Percentiles rank a stretch among this genome's conserved stretches.
phyloP scores from a whole-genome alignment of 768 basidiomycete species.

The Rhodotorula diobovata region DNA sequence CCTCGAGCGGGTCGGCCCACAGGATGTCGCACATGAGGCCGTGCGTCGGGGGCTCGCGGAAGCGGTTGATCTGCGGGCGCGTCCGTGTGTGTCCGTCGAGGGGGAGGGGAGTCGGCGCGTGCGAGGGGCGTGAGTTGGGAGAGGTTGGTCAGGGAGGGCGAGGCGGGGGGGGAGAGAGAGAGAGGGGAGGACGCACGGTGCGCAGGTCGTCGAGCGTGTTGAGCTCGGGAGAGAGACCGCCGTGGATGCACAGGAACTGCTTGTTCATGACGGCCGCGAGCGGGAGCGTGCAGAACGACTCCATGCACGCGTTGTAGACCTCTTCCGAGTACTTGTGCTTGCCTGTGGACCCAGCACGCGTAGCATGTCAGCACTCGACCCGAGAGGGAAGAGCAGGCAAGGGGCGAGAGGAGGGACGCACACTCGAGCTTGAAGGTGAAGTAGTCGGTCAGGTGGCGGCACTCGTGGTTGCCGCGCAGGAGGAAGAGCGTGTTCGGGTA shows the following conservation, averaged over 20 bases:
- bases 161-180: not conserved
- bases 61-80: conserved; percentile 75
- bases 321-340: conserved; percentile 98
- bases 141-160: not conserved
- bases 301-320: conserved; percentile 96
- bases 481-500: conserved; percentile 96
- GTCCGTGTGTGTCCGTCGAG: no score
- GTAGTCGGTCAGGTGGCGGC: conserved; percentile 95
- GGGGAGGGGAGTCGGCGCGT: no score
- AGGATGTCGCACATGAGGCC: conserved; percentile 98
- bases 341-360: conserved; percentile 54
- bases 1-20: conserved; percentile 97
- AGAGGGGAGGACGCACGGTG: conserved; percentile 55
- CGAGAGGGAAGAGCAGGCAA: not conserved
- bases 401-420: conserved; percentile 50
- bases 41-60: conserved; percentile 94
- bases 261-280: conserved; percentile 99
- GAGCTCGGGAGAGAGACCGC: conserved; percentile 90
- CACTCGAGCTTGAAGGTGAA: conserved; percentile 99
- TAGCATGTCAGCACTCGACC: not conserved
- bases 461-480: conserved; percentile 97
- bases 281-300: conserved; percentile 90
- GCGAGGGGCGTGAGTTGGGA: no score
- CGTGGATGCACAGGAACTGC: conserved; percentile 97
- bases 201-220: conserved; percentile 93